These are phyloP conservation scores for Linum lewisii DNA, from an alignment of 345 rosid species.

Conservation along the genomic window DNA sequence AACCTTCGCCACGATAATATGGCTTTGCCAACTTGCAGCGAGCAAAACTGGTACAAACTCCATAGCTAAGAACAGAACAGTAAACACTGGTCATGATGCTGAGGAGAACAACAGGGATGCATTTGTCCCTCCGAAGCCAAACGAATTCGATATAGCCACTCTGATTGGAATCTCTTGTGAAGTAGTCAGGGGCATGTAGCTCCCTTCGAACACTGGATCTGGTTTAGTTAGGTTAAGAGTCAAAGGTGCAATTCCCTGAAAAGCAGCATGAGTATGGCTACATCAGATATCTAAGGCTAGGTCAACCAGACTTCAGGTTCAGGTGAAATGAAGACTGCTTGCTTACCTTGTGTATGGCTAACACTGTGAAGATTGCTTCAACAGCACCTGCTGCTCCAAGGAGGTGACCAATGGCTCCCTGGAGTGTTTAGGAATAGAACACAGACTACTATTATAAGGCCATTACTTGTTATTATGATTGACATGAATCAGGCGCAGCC, in stretches of 20 bases:
- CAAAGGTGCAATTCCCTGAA: slow-evolving; percentile 81
- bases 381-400: slow-evolving; percentile 99
- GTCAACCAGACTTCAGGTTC: neutral
- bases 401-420: slow-evolving; percentile 96
- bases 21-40: too few relatives aligned
- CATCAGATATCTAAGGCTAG: slow-evolving; percentile 1
- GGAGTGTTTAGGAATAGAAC: slow-evolving; percentile 13
- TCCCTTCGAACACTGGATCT: slow-evolving; percentile 57
- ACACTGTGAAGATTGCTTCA: slow-evolving; percentile 73
- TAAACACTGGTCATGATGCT: slow-evolving; percentile 13
- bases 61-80: neutral
- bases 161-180: slow-evolving; percentile 57
- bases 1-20: too few relatives aligned
- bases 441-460: neutral
- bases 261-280: neutral
- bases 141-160: slow-evolving; percentile 80
- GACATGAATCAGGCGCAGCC: neutral
- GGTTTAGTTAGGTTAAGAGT: slow-evolving; percentile 69
- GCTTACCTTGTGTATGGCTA: slow-evolving; percentile 63
- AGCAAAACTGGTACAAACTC: neutral
- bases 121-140: slow-evolving; percentile 94
- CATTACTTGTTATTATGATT: neutral
- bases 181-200: slow-evolving; percentile 54
- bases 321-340: neutral
- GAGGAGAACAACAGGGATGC: slow-evolving; percentile 61